Conservation (phyloP, 345 rosid species). For the Gossypium herbaceum region DNA sequence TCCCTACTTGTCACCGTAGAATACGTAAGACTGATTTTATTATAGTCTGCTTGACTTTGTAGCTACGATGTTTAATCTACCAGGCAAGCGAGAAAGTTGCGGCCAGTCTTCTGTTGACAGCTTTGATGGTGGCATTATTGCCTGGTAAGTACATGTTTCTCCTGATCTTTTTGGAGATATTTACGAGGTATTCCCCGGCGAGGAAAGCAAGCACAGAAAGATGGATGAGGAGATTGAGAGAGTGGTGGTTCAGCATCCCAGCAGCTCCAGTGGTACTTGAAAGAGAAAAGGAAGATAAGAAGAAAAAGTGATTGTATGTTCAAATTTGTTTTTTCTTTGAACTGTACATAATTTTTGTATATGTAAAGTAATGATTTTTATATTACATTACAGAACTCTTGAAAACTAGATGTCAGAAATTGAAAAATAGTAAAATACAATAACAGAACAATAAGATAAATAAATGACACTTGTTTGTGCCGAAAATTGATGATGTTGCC, state of each 20-base stretch:
- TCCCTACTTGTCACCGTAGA: background rate
- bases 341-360: conserved; percentile 2
- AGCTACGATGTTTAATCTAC: background rate
- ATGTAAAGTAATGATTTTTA: background rate
- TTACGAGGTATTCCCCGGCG: conserved; percentile 76
- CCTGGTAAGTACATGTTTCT: conserved; percentile 58
- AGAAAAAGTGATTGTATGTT: conserved; percentile 38
- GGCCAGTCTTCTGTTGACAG: conserved; percentile 39
- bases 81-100: conserved; percentile 89
- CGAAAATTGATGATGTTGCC: background rate
- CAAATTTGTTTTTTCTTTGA: background rate
- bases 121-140: conserved; percentile 43
- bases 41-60: conserved; percentile 1
- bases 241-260: conserved; percentile 98
- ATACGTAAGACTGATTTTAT: background rate
- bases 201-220: conserved; percentile 69
- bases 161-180: conserved; percentile 55
- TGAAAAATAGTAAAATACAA: background rate
- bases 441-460: background rate
- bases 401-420: background rate
- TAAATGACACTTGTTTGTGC: too few relatives aligned
- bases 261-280: conserved; percentile 84
- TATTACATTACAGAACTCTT: conserved; percentile 7
- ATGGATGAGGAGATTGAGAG: conserved; percentile 73
- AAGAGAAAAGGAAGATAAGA: conserved; percentile 68